Evolutionary conservation across 1,284 basidiomycete genomes (phyloP).

Genomic region (Athelia psychrophila): DNA sequence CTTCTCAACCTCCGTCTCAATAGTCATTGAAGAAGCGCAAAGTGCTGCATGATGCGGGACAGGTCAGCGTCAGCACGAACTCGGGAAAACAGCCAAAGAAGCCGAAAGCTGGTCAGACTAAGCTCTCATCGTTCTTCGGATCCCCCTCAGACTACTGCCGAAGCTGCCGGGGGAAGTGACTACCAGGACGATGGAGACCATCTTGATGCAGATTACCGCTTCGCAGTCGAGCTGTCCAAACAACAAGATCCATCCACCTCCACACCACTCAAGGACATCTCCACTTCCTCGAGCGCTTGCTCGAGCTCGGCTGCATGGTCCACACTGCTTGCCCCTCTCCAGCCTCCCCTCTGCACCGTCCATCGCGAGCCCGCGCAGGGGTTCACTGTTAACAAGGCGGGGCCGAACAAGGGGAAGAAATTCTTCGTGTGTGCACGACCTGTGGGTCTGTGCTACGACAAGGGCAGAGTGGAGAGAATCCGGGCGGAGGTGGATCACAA

Average conservation of each 20-base stretch:
- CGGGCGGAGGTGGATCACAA: constrained; percentile 83
- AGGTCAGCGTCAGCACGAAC: constrained; percentile 17
- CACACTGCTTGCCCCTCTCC: constrained; percentile 69
- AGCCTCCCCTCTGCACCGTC: constrained; percentile 72
- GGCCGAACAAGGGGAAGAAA: constrained; percentile 88
- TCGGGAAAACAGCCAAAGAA: constrained; percentile 19
- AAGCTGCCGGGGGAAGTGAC: constrained; percentile 4
- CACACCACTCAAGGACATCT: constrained; percentile 3
- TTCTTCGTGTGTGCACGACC: constrained; percentile 96
- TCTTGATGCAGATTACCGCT: constrained; percentile 42
- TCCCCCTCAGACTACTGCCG: constrained; percentile 27
- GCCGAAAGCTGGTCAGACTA: constrained; percentile 37
- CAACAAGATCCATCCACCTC: constrained; percentile 22
- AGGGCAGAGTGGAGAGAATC: constrained; percentile 69
- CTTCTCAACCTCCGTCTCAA: no score
- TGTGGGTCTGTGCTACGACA: constrained; percentile 91
- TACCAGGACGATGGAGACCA: constrained; percentile 24
- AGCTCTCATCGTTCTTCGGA: constrained; percentile 61
- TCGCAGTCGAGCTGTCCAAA: constrained; percentile 49
- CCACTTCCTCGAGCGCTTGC: no score
- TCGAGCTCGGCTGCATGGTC: constrained; percentile 52
- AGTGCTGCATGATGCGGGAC: no score
- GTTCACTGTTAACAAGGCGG: constrained; percentile 87
- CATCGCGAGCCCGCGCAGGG: constrained; percentile 80
- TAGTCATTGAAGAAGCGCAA: no score